A percentile compares a stretch with the other conserved stretches of the same genome.
These are phyloP conservation scores for Nannizziopsis barbatae DNA, from an alignment of 2,329 filamentous ascomycete species.

Conservation along the genomic window DNA sequence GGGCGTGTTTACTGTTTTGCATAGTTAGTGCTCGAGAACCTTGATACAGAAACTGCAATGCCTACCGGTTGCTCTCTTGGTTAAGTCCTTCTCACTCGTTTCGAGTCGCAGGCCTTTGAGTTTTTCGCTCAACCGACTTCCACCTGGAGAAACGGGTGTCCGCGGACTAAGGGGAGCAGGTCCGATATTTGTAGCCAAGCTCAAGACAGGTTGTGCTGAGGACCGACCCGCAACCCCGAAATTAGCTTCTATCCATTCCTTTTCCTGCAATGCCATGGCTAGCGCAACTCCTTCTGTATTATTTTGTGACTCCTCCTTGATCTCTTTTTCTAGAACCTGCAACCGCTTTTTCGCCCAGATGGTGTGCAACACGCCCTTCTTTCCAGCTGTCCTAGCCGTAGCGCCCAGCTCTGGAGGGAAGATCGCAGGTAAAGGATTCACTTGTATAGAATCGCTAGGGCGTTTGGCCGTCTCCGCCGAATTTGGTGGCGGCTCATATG, in stretches of 20 bases:
- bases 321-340: conserved; percentile 63
- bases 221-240: conserved; percentile 48
- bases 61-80: conserved; percentile 43
- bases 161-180: conserved; percentile 33
- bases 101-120: conserved; percentile 66
- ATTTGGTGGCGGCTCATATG: conserved; percentile 39
- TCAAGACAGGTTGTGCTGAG: conserved; percentile 26
- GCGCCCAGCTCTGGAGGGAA: conserved; percentile 65
- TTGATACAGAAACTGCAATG: neutral
- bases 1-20: conserved; percentile 1
- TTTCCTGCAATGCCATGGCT: conserved; percentile 73
- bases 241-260: conserved; percentile 71
- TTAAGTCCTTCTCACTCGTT: conserved; percentile 57
- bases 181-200: conserved; percentile 20
- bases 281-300: conserved; percentile 75
- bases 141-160: conserved; percentile 52
- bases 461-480: conserved; percentile 28
- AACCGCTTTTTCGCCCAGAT: conserved; percentile 81
- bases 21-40: neutral
- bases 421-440: conserved; percentile 77
- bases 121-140: conserved; percentile 66
- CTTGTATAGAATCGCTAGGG: conserved; percentile 42
- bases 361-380: conserved; percentile 75
- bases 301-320: conserved; percentile 56
- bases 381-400: conserved; percentile 54